phyloP scores from a whole-genome alignment of 495 filamentous ascomycete genomes.

The Haplographium delicatum region DNA sequence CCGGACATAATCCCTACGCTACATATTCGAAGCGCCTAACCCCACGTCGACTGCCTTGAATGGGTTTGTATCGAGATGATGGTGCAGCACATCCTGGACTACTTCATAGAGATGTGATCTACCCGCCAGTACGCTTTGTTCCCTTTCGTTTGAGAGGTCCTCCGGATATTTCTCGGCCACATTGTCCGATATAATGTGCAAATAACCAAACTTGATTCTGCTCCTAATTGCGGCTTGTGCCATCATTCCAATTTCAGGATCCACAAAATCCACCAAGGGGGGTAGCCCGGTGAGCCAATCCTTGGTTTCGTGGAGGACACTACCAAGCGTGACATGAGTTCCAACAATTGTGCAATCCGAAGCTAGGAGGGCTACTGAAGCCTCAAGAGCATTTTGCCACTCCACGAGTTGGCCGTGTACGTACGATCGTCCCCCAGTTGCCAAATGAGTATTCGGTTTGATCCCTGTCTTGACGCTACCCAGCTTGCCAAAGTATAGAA shows the following conservation, averaged over 20 bases:
- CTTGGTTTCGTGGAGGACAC: neutral
- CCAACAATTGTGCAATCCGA: neutral
- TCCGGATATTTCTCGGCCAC: neutral
- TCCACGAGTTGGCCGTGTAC: neutral
- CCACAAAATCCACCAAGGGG: neutral
- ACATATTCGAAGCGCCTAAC: no score
- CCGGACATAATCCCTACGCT: no score
- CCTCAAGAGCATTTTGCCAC: neutral
- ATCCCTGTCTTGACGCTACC: neutral
- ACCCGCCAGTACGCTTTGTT: no score
- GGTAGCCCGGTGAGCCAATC: neutral
- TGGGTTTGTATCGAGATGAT: no score
- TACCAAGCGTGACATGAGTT: neutral
- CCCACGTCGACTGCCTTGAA: no score
- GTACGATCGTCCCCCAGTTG: neutral
- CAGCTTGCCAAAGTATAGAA: neutral
- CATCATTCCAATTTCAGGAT: neutral
- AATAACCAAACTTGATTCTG: slow-evolving; percentile 3
- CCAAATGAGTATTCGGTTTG: neutral
- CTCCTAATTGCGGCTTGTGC: neutral
- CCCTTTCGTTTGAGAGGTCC: neutral
- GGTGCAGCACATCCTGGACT: no score
- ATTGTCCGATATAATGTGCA: slow-evolving; percentile 1
- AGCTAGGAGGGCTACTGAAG: neutral
- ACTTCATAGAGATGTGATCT: no score